Percentiles rank a stretch among this genome's conserved stretches.
Conservation (phyloP, 805 yeast genomes). For the Kuraishia hungarica region DNA sequence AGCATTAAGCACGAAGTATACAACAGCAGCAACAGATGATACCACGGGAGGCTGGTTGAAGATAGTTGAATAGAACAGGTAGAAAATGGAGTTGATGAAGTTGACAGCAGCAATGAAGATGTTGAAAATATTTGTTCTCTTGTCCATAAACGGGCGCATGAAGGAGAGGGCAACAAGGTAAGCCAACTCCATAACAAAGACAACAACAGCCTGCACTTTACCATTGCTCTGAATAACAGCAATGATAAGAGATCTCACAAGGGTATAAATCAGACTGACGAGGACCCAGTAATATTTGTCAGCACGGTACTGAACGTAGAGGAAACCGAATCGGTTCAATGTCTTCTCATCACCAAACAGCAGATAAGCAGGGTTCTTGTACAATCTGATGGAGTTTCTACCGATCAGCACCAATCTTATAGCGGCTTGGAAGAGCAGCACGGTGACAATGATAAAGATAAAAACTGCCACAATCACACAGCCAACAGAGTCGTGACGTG, state of each 20-base stretch:
- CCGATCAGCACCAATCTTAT: conserved; percentile 70
- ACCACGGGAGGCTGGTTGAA: conserved; percentile 81
- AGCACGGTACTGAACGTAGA: conserved; percentile 88
- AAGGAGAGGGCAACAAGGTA: conserved; percentile 60
- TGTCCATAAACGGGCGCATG: conserved; percentile 88
- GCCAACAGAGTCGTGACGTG: conserved; percentile 77
- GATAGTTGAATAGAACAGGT: conserved; percentile 78
- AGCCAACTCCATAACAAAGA: conserved; percentile 67
- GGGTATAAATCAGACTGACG: conserved; percentile 54
- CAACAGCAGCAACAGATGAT: conserved; percentile 87
- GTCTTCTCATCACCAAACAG: conserved; percentile 77
- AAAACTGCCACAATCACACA: conserved; percentile 72
- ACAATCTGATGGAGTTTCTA: conserved; percentile 55
- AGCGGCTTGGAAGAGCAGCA: conserved; percentile 65
- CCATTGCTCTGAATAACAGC: conserved; percentile 82
- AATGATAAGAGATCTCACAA: conserved; percentile 72
- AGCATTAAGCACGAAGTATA: conserved; percentile 85
- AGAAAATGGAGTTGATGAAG: conserved; percentile 76
- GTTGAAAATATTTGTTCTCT: conserved; percentile 88
- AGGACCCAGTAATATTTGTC: conserved; percentile 77
- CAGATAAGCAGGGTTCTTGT: conserved; percentile 87
- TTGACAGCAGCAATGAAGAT: conserved; percentile 76
- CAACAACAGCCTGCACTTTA: conserved; percentile 68
- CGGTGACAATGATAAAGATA: conserved; percentile 47
- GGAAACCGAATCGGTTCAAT: conserved; percentile 82